Conservation (phyloP, 176 grass and related monocot species). For the Paspalum notatum region DNA sequence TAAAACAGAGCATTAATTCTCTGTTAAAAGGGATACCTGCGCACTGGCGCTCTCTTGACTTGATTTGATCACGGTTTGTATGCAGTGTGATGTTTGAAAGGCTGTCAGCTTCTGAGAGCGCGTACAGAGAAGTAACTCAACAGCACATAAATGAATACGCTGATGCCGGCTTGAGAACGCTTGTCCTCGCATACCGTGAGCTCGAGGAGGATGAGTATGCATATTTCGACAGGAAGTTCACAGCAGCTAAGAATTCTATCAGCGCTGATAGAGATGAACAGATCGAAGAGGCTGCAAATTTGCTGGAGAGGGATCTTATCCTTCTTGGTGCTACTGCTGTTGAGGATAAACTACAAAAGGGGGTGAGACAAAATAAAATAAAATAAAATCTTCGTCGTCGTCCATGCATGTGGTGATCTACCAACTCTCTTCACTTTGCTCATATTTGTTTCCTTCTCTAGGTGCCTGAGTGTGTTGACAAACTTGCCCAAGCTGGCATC, state of each 20-base stretch:
- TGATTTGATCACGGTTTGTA: slow-evolving; percentile 20
- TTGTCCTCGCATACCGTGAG: slow-evolving; percentile 80
- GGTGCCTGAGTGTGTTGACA: slow-evolving; percentile 97
- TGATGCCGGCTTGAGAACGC: slow-evolving; percentile 85
- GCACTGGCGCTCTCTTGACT: slow-evolving; percentile 29
- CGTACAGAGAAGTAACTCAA: slow-evolving; percentile 65
- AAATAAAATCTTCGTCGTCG: background rate
- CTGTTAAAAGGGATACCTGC: too few species aligned
- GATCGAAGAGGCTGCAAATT: slow-evolving; percentile 71
- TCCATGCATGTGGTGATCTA: background rate
- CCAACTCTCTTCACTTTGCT: slow-evolving; percentile 19
- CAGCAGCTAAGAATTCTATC: slow-evolving; percentile 69
- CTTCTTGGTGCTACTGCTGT: slow-evolving; percentile 93
- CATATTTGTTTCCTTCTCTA: slow-evolving; percentile 27
- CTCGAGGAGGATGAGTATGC: slow-evolving; percentile 70
- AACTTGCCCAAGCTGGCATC: slow-evolving; percentile 96
- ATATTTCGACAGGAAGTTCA: slow-evolving; percentile 60
- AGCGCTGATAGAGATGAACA: slow-evolving; percentile 73
- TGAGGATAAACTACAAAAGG: slow-evolving; percentile 87
- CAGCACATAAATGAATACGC: slow-evolving; percentile 82
- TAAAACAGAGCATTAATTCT: background rate
- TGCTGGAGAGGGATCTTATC: slow-evolving; percentile 71
- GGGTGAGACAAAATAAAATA: slow-evolving; percentile 44
- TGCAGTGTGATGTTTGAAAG: slow-evolving; percentile 90
- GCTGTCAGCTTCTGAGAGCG: slow-evolving; percentile 51